Conservation (phyloP, 2,329 filamentous ascomycete genomes). For the Lojkania enalia region DNA sequence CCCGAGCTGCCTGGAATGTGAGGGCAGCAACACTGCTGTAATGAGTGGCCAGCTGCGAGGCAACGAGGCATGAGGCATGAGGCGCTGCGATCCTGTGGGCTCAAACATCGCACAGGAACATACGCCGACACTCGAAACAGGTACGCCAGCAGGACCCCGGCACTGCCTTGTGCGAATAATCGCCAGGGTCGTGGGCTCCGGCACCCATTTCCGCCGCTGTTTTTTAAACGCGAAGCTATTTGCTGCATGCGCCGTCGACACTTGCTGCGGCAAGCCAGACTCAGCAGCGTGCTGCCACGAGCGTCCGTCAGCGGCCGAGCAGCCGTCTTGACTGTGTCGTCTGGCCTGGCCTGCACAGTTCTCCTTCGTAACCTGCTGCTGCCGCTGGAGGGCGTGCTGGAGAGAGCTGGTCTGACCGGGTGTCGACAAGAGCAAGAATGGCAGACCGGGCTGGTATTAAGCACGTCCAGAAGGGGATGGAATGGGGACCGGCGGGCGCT, state of each 20-base stretch:
- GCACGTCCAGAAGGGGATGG: conserved; percentile 13
- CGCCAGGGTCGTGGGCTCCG: conserved; percentile 20
- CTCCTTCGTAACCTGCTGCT: too few relatives aligned
- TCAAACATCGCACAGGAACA: conserved; percentile 30
- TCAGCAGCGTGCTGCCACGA: conserved; percentile 23
- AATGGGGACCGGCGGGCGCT: conserved; percentile 26
- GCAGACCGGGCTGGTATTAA: conserved; percentile 3
- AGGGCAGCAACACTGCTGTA: too few relatives aligned
- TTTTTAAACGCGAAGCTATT: conserved; percentile 40
- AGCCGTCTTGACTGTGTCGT: conserved; percentile 14
- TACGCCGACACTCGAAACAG: conserved; percentile 35
- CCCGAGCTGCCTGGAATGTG: not conserved
- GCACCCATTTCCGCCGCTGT: conserved; percentile 35
- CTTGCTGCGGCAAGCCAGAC: not conserved
- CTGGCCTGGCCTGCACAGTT: too few relatives aligned
- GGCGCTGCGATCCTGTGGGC: conserved; percentile 22
- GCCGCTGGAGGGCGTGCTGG: too few relatives aligned
- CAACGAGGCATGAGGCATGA: conserved; percentile 17
- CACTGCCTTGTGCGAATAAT: not conserved
- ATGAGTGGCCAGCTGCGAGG: too few relatives aligned
- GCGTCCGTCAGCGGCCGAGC: conserved; percentile 5
- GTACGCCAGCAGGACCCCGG: conserved; percentile 33
- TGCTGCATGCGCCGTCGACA: conserved; percentile 14
- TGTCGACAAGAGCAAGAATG: conserved; percentile 10
- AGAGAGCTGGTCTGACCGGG: conserved; percentile 30